Conservation (phyloP, 768 basidiomycete species). For the Dictyophora rubrovolvata region DNA sequence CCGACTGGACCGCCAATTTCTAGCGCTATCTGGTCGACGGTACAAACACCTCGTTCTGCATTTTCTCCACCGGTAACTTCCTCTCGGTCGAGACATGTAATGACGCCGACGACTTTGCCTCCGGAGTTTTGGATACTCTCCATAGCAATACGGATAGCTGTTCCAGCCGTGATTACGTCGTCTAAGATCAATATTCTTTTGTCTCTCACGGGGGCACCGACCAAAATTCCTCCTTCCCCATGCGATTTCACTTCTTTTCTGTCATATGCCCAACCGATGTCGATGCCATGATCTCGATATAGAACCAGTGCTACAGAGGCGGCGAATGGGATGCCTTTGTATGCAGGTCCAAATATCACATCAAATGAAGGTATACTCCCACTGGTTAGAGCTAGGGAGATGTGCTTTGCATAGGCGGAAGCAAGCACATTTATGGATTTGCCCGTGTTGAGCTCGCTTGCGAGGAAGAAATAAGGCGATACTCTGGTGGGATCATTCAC, state of each 20-base stretch:
- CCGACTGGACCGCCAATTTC: conserved; percentile 64
- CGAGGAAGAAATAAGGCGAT: conserved; percentile 98
- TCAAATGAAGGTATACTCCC: conserved; percentile 44
- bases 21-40: conserved; percentile 73
- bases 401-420: conserved; percentile 74
- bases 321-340: conserved; percentile 94
- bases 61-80: conserved; percentile 68
- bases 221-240: conserved; percentile 87
- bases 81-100: conserved; percentile 79
- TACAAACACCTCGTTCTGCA: conserved; percentile 64
- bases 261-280: conserved; percentile 82
- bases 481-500: conserved; percentile 30
- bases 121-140: conserved; percentile 56
- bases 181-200: conserved; percentile 83
- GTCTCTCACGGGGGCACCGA: conserved; percentile 75
- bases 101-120: conserved; percentile 80
- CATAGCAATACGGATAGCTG: conserved; percentile 78
- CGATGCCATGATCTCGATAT: conserved; percentile 48
- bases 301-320: conserved; percentile 74
- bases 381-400: conserved; percentile 42
- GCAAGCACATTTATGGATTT: conserved; percentile 69
- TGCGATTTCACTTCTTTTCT: conserved; percentile 89
- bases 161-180: conserved; percentile 93
- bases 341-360: conserved; percentile 91
- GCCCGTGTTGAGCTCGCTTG: conserved; percentile 77